phyloP scores from a whole-genome alignment of 108 stramenopile species.

The Bacterosira constricta region DNA sequence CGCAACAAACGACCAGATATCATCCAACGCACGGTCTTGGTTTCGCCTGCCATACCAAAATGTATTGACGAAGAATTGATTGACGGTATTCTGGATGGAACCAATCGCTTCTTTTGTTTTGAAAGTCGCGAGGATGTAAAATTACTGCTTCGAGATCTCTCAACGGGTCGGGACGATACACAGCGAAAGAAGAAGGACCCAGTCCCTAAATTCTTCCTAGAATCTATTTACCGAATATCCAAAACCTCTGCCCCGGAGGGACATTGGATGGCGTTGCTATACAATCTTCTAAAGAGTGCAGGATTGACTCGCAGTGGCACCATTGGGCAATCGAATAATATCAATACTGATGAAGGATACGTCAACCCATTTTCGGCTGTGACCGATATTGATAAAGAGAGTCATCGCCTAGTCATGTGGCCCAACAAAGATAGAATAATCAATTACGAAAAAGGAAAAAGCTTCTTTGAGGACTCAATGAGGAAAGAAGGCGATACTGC shows the following conservation, averaged over 20 bases:
- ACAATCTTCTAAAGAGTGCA: slow-evolving; percentile 8
- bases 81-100: neutral
- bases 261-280: slow-evolving; percentile 13
- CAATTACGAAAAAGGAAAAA: slow-evolving; percentile 14
- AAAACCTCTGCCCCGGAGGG: slow-evolving; percentile 8
- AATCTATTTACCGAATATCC: slow-evolving; percentile 9
- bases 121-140: slow-evolving; percentile 19
- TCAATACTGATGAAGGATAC: neutral
- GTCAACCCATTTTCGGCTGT: neutral
- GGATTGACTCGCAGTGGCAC: neutral
- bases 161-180: slow-evolving; percentile 10
- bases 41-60: slow-evolving; percentile 16
- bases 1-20: slow-evolving; percentile 8
- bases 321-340: neutral
- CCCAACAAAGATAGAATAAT: slow-evolving; percentile 21
- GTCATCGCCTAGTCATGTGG: slow-evolving; percentile 18
- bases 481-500: neutral
- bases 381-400: slow-evolving; percentile 7
- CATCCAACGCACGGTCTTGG: slow-evolving; percentile 18
- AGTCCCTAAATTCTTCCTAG: slow-evolving; percentile 6
- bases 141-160: slow-evolving; percentile 9
- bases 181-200: slow-evolving; percentile 7
- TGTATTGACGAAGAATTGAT: slow-evolving; percentile 15
- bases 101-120: slow-evolving; percentile 17
- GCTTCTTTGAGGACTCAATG: slow-evolving; percentile 11